These are phyloP conservation scores for Colletotrichum sp. DNA, from an alignment of 2,329 filamentous ascomycete species.

Conservation along the genomic window DNA sequence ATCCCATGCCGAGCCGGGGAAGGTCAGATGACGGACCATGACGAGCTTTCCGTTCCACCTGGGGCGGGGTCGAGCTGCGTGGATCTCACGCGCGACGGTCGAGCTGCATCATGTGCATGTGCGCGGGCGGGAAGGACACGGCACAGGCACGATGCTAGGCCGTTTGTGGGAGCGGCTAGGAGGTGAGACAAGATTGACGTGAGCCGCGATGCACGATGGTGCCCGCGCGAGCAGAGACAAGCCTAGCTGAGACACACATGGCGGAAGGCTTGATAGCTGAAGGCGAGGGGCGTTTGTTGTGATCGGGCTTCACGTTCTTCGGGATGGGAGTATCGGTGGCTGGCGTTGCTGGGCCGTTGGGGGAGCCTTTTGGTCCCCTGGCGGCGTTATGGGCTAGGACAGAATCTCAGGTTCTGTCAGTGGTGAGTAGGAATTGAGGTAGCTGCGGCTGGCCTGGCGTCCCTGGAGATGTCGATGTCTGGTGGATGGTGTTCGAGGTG, in stretches of 20 bases:
- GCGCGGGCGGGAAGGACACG: neutral
- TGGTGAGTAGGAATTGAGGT: neutral
- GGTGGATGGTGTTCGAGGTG: neutral
- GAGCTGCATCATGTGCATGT: neutral
- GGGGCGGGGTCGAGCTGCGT: neutral
- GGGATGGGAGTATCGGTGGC: neutral
- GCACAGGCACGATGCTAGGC: neutral
- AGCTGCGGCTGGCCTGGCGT: neutral
- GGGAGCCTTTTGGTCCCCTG: neutral
- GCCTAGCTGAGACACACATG: neutral
- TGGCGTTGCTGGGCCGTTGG: neutral
- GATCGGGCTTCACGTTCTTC: neutral
- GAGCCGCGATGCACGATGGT: neutral
- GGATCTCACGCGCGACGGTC: neutral
- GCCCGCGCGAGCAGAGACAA: neutral
- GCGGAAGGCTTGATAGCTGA: neutral
- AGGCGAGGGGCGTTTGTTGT: neutral
- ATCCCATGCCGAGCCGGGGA: neutral
- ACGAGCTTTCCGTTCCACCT: neutral
- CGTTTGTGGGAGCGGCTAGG: neutral
- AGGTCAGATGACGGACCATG: neutral
- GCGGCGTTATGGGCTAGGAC: neutral
- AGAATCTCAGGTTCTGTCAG: neutral
- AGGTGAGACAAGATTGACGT: slow-evolving; percentile 1
- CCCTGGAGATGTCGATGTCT: neutral